Evolutionary conservation across 495 filamentous ascomycete genomes (phyloP).

Genomic region (Neurospora sp.): DNA sequence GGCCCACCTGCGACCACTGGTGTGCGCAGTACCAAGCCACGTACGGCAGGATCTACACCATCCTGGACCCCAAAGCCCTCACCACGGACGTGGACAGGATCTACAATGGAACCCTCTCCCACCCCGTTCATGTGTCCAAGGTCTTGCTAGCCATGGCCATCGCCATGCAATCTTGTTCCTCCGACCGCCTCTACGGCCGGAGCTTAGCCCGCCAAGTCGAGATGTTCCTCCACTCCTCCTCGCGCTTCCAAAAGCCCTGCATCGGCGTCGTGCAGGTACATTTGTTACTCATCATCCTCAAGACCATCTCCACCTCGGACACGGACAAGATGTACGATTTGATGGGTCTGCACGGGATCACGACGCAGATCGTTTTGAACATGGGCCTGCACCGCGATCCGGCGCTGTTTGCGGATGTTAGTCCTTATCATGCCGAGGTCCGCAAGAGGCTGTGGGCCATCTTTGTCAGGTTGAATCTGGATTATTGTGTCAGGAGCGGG

Average conservation of each 20-base stretch:
- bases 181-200: constrained; percentile 6
- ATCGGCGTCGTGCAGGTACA: constrained; percentile 14
- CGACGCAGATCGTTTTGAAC: constrained; percentile 9
- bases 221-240: constrained; percentile 4
- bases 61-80: constrained; percentile 8
- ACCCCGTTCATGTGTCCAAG: constrained; percentile 8
- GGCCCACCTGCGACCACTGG: constrained; percentile 8
- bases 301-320: constrained; percentile 13
- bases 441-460: constrained; percentile 13
- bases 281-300: constrained; percentile 6
- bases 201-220: constrained; percentile 10
- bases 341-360: constrained; percentile 9
- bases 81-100: constrained; percentile 3
- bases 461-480: constrained; percentile 9
- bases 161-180: constrained; percentile 12
- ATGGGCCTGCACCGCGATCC: constrained; percentile 17
- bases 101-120: constrained; percentile 3
- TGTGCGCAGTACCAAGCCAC: constrained; percentile 4
- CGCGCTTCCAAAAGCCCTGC: constrained; percentile 14
- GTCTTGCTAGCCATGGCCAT: constrained; percentile 9
- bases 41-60: constrained; percentile 13
- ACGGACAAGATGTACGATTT: constrained; percentile 15
- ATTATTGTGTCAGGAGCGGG: constrained; percentile 16
- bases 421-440: constrained; percentile 11
- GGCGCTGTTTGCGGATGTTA: constrained; percentile 5